phyloP scores from a whole-genome alignment of 208 protist genomes.

The Wallacemonas rigidus region DNA sequence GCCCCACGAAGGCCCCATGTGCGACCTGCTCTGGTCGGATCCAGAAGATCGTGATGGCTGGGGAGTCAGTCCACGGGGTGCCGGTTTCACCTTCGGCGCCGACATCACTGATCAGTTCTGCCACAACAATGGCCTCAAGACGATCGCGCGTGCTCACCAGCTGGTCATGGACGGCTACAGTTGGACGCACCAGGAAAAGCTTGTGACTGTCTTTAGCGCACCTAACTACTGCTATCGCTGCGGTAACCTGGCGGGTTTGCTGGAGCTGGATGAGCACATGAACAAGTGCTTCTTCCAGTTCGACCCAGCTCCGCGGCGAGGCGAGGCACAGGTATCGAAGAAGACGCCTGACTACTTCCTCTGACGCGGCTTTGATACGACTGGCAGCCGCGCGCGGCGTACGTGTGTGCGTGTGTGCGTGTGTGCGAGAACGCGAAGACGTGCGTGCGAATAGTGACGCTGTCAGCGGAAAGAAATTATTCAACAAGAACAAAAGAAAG shows the following conservation, averaged over 20 bases:
- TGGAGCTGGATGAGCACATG: constrained; percentile 99
- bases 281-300: constrained; percentile 99
- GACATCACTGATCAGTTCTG: constrained; percentile 98
- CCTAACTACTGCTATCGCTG: constrained; percentile 99
- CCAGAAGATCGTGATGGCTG: constrained; percentile 96
- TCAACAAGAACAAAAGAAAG: background rate
- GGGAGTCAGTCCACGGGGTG: constrained; percentile 97
- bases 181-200: constrained; percentile 97
- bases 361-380: constrained; percentile 31
- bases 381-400: too few relatives aligned
- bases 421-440: background rate
- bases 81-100: constrained; percentile 98
- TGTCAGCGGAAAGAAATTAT: background rate
- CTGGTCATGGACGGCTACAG: constrained; percentile 99
- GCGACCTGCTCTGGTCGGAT: constrained; percentile 99
- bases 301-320: constrained; percentile 97
- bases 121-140: constrained; percentile 97
- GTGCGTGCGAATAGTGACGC: background rate
- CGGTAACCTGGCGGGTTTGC: constrained; percentile 96
- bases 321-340: constrained; percentile 97
- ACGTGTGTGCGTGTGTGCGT: background rate
- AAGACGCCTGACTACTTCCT: constrained; percentile 99
- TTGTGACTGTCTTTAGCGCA: constrained; percentile 99
- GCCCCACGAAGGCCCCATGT: constrained; percentile 99
- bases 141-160: constrained; percentile 97